These are phyloP conservation scores for Leucosporidium creatinivorum DNA, from an alignment of 768 basidiomycete genomes.

Conservation along the genomic window DNA sequence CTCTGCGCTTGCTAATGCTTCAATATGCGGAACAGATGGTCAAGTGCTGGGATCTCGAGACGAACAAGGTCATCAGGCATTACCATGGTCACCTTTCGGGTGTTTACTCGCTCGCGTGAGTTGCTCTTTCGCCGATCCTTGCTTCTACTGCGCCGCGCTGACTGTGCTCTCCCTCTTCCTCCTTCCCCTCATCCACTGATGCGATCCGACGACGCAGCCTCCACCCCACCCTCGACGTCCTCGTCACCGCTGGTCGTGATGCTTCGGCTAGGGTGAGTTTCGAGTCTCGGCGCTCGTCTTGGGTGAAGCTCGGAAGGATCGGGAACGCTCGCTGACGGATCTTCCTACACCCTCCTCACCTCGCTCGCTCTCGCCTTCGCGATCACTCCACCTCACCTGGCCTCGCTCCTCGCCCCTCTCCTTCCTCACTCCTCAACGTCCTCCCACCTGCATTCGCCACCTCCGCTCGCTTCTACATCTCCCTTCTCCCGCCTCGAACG, in stretches of 20 bases:
- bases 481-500: neutral
- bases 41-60: slow-evolving; percentile 98
- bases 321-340: too few relatives aligned
- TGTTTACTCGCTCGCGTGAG: slow-evolving; percentile 72
- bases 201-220: slow-evolving; percentile 45
- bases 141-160: neutral
- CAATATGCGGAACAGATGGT: slow-evolving; percentile 69
- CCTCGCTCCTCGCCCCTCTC: too few relatives aligned
- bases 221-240: slow-evolving; percentile 90
- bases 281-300: neutral
- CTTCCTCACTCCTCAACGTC: too few relatives aligned
- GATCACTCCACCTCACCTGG: too few relatives aligned
- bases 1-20: neutral
- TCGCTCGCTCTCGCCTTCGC: neutral
- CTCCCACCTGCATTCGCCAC: too few relatives aligned
- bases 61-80: slow-evolving; percentile 97
- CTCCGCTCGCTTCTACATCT: too few relatives aligned
- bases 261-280: slow-evolving; percentile 73
- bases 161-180: too few relatives aligned
- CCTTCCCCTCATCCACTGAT: neutral
- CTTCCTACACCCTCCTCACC: too few relatives aligned
- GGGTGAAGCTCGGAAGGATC: too few relatives aligned
- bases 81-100: slow-evolving; percentile 98
- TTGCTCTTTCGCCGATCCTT: neutral
- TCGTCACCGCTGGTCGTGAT: slow-evolving; percentile 92